A percentile compares a stretch with the other conserved stretches of the same genome.
These are phyloP conservation scores for Trichoderma simmonsii DNA, from an alignment of 2,329 filamentous ascomycete species.

Conservation along the genomic window DNA sequence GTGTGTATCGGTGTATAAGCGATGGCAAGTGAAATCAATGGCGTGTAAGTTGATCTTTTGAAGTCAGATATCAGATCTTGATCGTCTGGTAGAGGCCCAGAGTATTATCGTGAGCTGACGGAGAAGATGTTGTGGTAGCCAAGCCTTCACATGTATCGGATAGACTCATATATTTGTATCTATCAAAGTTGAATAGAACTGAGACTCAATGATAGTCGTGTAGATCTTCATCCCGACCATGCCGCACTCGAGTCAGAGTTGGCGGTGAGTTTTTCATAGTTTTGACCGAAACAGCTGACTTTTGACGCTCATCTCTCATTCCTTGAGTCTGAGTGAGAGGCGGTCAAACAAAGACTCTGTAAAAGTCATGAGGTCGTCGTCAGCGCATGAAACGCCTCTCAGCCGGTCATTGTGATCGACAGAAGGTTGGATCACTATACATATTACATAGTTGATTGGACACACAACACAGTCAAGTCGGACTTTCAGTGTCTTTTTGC, in stretches of 20 bases:
- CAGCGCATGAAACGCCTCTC: not conserved
- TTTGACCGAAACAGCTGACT: not conserved
- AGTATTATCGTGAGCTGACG: not conserved
- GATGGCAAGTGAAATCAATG: not conserved
- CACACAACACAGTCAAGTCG: not conserved
- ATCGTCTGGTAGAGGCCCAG: not conserved
- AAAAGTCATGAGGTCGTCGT: not conserved
- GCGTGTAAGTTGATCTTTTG: not conserved
- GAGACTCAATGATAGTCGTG: not conserved
- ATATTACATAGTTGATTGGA: not conserved
- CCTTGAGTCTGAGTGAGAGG: not conserved
- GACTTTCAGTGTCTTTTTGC: not conserved
- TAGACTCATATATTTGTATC: not conserved
- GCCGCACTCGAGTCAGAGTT: not conserved
- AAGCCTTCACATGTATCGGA: not conserved
- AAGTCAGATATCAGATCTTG: not conserved
- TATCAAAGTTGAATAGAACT: not conserved
- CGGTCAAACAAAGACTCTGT: not conserved
- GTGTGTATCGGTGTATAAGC: not conserved
- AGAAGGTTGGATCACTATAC: not conserved
- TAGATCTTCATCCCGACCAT: not conserved
- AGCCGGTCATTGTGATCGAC: not conserved
- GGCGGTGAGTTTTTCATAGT: not conserved
- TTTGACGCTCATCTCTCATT: not conserved
- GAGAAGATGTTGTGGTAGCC: not conserved